Percentiles rank a stretch among this genome's conserved stretches.
phyloP scores from a whole-genome alignment of 2,329 filamentous ascomycete genomes.

The Cadophora malorum region DNA sequence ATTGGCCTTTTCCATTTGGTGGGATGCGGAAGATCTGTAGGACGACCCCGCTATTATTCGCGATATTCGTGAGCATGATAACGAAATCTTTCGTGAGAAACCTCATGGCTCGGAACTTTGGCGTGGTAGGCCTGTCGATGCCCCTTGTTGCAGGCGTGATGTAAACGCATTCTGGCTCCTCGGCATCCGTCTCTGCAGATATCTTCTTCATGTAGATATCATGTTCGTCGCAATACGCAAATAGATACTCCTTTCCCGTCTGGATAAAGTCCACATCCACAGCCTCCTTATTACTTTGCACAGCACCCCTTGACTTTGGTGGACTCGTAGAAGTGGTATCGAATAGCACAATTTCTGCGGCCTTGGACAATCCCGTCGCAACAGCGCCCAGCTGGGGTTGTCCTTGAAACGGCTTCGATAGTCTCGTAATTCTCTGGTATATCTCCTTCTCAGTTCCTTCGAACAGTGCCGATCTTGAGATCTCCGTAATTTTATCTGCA shows the following conservation, averaged over 20 bases:
- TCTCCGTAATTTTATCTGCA: slow-evolving; percentile 55
- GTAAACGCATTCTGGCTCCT: slow-evolving; percentile 61
- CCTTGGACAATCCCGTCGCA: slow-evolving; percentile 77
- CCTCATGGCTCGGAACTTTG: slow-evolving; percentile 63
- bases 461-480: slow-evolving; percentile 61
- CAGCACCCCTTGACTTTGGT: slow-evolving; percentile 55
- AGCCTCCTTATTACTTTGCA: slow-evolving; percentile 62
- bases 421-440: slow-evolving; percentile 65
- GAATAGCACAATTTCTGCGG: slow-evolving; percentile 82
- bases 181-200: slow-evolving; percentile 47
- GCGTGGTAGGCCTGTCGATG: slow-evolving; percentile 51
- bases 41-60: slow-evolving; percentile 62
- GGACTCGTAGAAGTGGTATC: slow-evolving; percentile 62
- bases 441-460: slow-evolving; percentile 54
- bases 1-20: slow-evolving; percentile 45
- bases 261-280: slow-evolving; percentile 75
- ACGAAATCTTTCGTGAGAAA: slow-evolving; percentile 65
- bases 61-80: slow-evolving; percentile 63
- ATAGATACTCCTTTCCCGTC: slow-evolving; percentile 66
- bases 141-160: slow-evolving; percentile 56
- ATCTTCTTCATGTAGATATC: slow-evolving; percentile 66
- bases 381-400: slow-evolving; percentile 74
- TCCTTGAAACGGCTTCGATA: slow-evolving; percentile 57
- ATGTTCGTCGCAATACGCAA: slow-evolving; percentile 81
- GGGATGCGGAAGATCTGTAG: slow-evolving; percentile 59